Conservation (phyloP, 2,329 filamentous ascomycete genomes). For the Pyrenochaeta sp. region DNA sequence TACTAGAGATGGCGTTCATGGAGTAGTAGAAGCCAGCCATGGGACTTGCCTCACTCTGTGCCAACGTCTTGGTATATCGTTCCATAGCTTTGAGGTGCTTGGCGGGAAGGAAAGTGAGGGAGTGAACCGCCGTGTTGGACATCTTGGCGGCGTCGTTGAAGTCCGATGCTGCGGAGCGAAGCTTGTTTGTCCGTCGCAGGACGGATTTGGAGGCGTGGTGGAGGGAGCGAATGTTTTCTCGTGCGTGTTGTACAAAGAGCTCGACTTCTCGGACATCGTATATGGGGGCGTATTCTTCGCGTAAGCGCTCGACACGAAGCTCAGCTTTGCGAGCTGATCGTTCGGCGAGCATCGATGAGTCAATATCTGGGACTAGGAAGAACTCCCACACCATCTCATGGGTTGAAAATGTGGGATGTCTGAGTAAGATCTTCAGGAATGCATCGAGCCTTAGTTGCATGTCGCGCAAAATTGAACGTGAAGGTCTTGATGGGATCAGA, state of each 20-base stretch:
- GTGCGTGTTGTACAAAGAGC: conserved; percentile 88
- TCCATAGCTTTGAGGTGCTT: conserved; percentile 75
- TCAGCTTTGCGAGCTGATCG: conserved; percentile 87
- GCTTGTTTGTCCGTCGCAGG: conserved; percentile 78
- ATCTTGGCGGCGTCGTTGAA: conserved; percentile 70
- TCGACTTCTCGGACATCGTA: conserved; percentile 85
- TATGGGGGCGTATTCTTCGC: conserved; percentile 87
- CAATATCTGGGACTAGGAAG: conserved; percentile 93
- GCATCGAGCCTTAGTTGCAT: conserved; percentile 86
- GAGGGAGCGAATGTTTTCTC: conserved; percentile 86
- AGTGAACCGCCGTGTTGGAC: conserved; percentile 62
- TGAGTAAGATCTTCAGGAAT: conserved; percentile 85
- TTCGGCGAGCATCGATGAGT: conserved; percentile 87
- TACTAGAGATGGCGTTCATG: conserved; percentile 81
- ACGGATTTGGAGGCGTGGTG: conserved; percentile 84
- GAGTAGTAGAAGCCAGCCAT: conserved; percentile 76
- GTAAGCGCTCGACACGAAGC: conserved; percentile 80
- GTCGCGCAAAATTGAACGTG: conserved; percentile 83
- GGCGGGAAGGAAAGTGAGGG: conserved; percentile 71
- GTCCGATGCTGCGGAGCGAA: conserved; percentile 72
- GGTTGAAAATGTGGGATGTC: conserved; percentile 90
- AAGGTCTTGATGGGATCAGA: conserved; percentile 91
- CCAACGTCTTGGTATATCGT: conserved; percentile 72
- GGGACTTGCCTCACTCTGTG: conserved; percentile 76
- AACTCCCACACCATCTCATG: conserved; percentile 99